phyloP scores from a whole-genome alignment of 1,284 basidiomycete genomes.

The Ganoderma multipileum region DNA sequence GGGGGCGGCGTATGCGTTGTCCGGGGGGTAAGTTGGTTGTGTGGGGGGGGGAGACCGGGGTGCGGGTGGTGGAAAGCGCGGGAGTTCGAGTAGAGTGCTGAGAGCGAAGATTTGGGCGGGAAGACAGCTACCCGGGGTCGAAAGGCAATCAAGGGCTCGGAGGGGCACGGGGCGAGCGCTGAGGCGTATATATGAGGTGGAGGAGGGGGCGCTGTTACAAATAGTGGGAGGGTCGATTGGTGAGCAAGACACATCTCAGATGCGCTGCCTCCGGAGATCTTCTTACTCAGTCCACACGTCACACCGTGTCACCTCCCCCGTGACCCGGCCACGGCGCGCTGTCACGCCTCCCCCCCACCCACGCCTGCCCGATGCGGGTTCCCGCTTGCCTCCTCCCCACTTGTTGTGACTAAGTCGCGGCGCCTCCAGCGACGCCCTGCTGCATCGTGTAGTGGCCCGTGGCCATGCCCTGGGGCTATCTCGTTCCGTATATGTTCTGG shows the following conservation, averaged over 20 bases:
- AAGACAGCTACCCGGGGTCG: conserved; percentile 14
- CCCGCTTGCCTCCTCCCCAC: neutral
- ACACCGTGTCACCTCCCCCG: conserved; percentile 19
- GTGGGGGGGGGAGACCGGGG: neutral
- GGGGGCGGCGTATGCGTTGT: conserved; percentile 8
- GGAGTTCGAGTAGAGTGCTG: conserved; percentile 8
- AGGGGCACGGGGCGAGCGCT: conserved; percentile 23
- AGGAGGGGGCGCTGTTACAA: conserved; percentile 26
- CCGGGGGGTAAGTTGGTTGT: neutral
- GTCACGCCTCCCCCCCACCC: conserved; percentile 4
- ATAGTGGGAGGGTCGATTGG: conserved; percentile 32
- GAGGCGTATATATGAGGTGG: conserved; percentile 30
- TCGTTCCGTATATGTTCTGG: neutral
- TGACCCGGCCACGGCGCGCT: conserved; percentile 3
- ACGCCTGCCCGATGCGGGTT: neutral
- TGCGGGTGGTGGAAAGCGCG: neutral
- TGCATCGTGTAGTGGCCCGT: neutral
- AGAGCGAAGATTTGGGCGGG: conserved; percentile 9
- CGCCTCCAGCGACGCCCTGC: neutral
- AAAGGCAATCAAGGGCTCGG: conserved; percentile 17
- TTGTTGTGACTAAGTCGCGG: neutral
- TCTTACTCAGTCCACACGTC: conserved; percentile 21
- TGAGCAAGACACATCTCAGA: conserved; percentile 30
- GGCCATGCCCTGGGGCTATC: neutral
- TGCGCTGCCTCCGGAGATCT: conserved; percentile 27